Conservation (phyloP, 148 eudicot species). For the Rhododendron vialii region DNA sequence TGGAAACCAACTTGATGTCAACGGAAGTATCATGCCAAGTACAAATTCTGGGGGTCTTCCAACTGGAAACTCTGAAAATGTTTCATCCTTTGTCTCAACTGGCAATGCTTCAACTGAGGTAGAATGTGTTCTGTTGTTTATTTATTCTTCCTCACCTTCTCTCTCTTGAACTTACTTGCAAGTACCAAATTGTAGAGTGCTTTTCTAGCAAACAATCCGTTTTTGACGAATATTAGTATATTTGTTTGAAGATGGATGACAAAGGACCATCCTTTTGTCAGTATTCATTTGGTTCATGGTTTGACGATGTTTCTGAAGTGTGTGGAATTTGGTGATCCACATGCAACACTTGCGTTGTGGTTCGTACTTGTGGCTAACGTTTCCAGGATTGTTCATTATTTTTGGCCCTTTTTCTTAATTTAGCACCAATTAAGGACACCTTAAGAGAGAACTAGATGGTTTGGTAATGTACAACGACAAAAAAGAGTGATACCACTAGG, state of each 20-base stretch:
- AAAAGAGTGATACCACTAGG: neutral
- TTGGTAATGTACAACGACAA: neutral
- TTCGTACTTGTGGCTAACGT: neutral
- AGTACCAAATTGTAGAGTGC: neutral
- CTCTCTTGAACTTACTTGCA: neutral
- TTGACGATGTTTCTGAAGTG: neutral
- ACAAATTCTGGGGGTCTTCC: slow-evolving; percentile 37
- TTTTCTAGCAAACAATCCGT: neutral
- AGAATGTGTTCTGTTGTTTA: neutral
- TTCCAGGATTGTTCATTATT: neutral
- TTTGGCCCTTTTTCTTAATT: neutral
- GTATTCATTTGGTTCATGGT: neutral
- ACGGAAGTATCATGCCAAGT: slow-evolving; percentile 35
- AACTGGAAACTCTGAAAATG: slow-evolving; percentile 56
- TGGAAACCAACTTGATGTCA: slow-evolving; percentile 54
- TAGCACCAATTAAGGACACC: neutral
- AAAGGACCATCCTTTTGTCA: neutral
- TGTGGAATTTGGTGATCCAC: neutral
- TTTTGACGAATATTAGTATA: neutral
- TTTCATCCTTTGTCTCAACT: slow-evolving; percentile 41
- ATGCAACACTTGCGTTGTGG: neutral
- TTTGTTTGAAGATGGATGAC: neutral
- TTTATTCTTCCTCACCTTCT: neutral
- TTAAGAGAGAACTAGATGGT: neutral
- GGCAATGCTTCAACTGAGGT: slow-evolving; percentile 60